Base-by-base conservation (phyloP, 306 rosid species). In the Sesbania bispinosa region DNA sequence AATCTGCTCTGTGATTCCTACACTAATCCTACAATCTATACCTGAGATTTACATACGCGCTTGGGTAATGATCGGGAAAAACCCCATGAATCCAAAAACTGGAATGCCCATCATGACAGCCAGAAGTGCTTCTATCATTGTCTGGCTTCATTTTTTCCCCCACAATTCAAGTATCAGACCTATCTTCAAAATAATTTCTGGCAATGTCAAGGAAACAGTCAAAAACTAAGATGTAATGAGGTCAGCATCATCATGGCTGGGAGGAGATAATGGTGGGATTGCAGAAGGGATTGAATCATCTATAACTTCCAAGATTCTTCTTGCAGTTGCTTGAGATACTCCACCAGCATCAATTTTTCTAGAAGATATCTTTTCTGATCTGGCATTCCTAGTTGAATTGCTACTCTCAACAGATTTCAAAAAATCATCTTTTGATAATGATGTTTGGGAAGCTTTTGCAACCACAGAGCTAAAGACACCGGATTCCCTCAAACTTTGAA, bases 21-120 rank as follows among this genome's bases (percentile, higher is more conserved):
- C 48, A 27, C 79, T 74, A 88, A 73, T 61, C 62, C 87, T 88
- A 67, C 27, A 54, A 62, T 85, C 93, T 88, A 83, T 77, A 77
- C 85, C 86, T 63, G 86, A 71, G 88, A 88, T 88, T 72, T 87
- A 88, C 97, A 85, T 10, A 74, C 58, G 81, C 83, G 88, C 95
- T 89, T 82, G 95, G 95, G 81, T 84, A 88, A 84, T 69, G 98
- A 88, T 90, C 87, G 85, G 88, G 86, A 86, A 85, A 79, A 86
- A 33, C 71, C 82, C 83, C 83, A 62, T 15, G 73, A 67, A 77
- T 75, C 68, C 69, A 38, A 79, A 71, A 52, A 55, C 47, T 13
- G 24, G 73, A 74, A 78, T 42, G 74, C 75, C 67, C 68, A 27
- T 41, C 84, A 64, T 69, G 58, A 74, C 42, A 65, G 75, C 77